phyloP scores from a whole-genome alignment of 2,329 filamentous ascomycete species.

The Cercospora sp. region DNA sequence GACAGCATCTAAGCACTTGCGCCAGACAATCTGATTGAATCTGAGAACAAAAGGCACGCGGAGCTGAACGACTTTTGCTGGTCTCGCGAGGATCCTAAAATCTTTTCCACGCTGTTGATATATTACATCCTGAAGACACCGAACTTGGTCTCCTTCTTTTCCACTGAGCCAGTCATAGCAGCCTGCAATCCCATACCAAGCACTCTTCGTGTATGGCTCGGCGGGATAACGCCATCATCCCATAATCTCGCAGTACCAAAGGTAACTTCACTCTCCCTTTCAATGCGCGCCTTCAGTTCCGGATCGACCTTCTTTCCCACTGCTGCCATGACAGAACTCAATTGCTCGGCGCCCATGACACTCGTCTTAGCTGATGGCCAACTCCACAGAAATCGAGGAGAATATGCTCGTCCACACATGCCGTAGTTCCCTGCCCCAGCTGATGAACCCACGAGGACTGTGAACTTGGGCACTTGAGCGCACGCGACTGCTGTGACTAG shows the following conservation, averaged over 20 bases:
- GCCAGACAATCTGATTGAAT: neutral
- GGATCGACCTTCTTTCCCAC: slow-evolving; percentile 83
- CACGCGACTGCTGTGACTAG: slow-evolving; percentile 93
- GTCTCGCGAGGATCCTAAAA: neutral
- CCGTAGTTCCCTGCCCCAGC: slow-evolving; percentile 97
- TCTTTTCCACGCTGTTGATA: neutral
- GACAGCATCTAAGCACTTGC: neutral
- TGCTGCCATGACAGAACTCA: slow-evolving; percentile 90
- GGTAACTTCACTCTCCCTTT: slow-evolving; percentile 82
- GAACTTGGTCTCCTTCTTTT: slow-evolving; percentile 41
- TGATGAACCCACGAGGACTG: slow-evolving; percentile 89
- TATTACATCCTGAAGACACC: slow-evolving; percentile 45
- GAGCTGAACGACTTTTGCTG: neutral
- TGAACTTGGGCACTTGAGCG: slow-evolving; percentile 93
- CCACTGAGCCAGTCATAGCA: slow-evolving; percentile 42
- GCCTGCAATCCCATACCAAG: slow-evolving; percentile 52
- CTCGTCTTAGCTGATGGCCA: slow-evolving; percentile 97
- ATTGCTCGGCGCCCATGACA: slow-evolving; percentile 94
- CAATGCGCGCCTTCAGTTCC: slow-evolving; percentile 78
- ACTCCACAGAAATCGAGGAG: slow-evolving; percentile 89
- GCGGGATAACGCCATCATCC: slow-evolving; percentile 61
- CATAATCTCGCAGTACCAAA: slow-evolving; percentile 88
- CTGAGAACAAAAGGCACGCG: neutral
- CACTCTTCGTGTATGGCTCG: slow-evolving; percentile 51
- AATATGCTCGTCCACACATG: slow-evolving; percentile 93